Evolutionary conservation across 2,329 filamentous ascomycete genomes (phyloP), one percentile per base, ranked within the genome.

Genomic region (Penicillium brevicompactum): DNA sequence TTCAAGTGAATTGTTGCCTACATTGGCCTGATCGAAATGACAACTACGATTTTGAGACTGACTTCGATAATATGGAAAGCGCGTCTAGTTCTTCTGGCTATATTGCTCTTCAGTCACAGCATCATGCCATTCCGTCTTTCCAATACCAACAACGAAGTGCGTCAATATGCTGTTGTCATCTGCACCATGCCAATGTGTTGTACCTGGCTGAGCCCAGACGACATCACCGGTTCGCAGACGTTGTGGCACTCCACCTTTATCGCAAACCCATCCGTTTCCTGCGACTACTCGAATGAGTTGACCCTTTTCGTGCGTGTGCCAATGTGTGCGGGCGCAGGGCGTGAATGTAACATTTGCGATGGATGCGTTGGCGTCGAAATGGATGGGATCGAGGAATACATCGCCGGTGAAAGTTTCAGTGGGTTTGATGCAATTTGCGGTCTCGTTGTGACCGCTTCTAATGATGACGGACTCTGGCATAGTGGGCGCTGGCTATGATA

Each of bases 141-240:
- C 55, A 38, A 53, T 14, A 11, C 45, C 41, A 46, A 57, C 40
- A 18, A 50, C 55, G 22, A 49, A 50, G 66, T 79, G 76, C 46
- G 70, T 68, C 76, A 79, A 75, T 51, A 71, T 61, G 45, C 70
- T 76, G 8, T 62, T 67, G 14, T 72, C 71, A 40, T 74, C 76
- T 2, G 73, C 76, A 4, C 76, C 76, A 61, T 79, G 76, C 77
- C 77, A 79, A 59, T 79, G 77, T 43, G 66, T 73, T 42, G 75
- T 77, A 2, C 76, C 75, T 0, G 73, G 64, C 7, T 74, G 70
- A 22, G 69, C 67, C 69, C 74, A 76, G 21, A 78, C 67, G 0
- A 77, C 65, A 63, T 79, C 77, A 0, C 77, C 77, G 0, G 71
- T 71, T 45, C 69, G 66, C 51, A 80, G 60, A 14, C 67, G 59